Base-by-base conservation (phyloP, 495 filamentous ascomycete genomes). In the Trichoderma reesei region DNA sequence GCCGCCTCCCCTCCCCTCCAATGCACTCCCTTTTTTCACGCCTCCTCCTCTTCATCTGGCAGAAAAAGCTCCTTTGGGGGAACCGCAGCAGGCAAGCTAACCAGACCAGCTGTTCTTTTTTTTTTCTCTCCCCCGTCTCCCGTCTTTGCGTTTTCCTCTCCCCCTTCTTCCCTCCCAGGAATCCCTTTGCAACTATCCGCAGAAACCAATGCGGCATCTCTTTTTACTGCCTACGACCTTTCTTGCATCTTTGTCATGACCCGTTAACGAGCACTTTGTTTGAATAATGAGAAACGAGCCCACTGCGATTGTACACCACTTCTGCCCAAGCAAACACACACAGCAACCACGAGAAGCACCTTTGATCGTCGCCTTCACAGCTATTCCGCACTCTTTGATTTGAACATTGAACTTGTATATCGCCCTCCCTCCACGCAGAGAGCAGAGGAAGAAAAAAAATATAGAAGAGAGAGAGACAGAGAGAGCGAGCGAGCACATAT, bases 201-300 rank as follows among this genome's bases (percentile, higher is more conserved):
- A 48, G 44, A n/a, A n/a, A n/a, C 44, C 44, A 48, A n/a, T 48
- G 44, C 44, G 16, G 7, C 16, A 48, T 48, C 20, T 48, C 8
- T 44, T 44, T 44, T 44, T 44, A 3, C 11, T 48, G 16, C 16
- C 18, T 33, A 33, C 16, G 42, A 46, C 26, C 51, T 56, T 56
- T 56, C n/a, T n/a, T 56, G 51, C 51, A 56, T 56, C 51, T 56
- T 56, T n/a, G 20, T 56, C 51, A 56, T 56, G 51, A 56, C 51
- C 51, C n/a, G 51, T 56, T 34, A 9, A 56, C 51, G 51, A 56
- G 51, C 51, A 56, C 14, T 56, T 34, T 56, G 51, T n/a, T n/a
- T n/a, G n/a, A 26, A 56, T 56, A 56, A 56, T 56, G 51, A 56
- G 51, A 56, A 56, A 56, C 51, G 51, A 56, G 51, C 51, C 51